phyloP scores from a whole-genome alignment of 129 eudicot species.

The Centaurea solstitialis region DNA sequence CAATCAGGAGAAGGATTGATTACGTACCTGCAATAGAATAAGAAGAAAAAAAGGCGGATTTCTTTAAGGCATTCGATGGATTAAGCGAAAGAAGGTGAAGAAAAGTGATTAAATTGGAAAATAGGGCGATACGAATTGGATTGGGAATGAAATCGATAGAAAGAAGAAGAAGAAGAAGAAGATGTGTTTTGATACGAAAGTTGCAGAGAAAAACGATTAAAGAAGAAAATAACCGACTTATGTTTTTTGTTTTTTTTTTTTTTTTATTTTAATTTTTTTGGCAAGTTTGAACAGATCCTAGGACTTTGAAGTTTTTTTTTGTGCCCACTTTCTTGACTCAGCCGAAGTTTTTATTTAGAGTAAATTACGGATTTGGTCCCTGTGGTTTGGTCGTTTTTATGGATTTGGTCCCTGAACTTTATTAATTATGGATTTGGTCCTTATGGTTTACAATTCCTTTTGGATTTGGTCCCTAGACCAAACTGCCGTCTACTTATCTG shows the following conservation, averaged over 20 bases:
- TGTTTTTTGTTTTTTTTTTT: too few relatives aligned
- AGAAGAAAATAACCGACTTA: slow-evolving; percentile 23
- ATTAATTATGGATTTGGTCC: too few relatives aligned
- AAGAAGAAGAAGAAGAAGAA: neutral
- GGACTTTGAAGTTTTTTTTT: neutral
- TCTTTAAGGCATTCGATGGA: slow-evolving; percentile 9
- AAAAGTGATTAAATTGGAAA: neutral
- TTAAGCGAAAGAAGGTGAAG: neutral
- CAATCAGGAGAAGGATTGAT: neutral
- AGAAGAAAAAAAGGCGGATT: neutral
- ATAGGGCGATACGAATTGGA: neutral
- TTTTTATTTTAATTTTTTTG: neutral
- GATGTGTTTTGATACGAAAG: neutral
- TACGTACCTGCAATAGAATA: slow-evolving; percentile 38
- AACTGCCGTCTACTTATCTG: too few relatives aligned
- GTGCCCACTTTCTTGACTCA: slow-evolving; percentile 3
- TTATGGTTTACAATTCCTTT: too few relatives aligned
- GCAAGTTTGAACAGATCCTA: neutral
- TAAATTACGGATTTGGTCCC: too few relatives aligned
- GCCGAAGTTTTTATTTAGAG: too few relatives aligned
- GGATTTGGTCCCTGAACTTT: too few relatives aligned
- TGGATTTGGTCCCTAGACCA: too few relatives aligned
- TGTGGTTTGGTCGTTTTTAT: too few relatives aligned
- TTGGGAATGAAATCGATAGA: neutral
- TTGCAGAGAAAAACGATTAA: slow-evolving; percentile 11